phyloP scores from a whole-genome alignment of 345 rosid genomes.

The Brassica cretica region DNA sequence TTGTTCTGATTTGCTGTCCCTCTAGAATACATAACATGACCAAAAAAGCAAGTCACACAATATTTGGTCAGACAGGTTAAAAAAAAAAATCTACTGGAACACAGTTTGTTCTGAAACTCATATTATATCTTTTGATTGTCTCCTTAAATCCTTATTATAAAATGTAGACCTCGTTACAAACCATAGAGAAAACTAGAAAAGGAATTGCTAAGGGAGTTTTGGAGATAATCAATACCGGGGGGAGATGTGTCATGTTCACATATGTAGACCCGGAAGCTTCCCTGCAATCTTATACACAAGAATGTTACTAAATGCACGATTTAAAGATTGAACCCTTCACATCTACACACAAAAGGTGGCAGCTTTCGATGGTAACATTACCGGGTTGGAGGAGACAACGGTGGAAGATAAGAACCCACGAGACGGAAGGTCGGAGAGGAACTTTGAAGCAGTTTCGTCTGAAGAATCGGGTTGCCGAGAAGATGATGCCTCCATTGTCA shows the following conservation, averaged over 20 bases:
- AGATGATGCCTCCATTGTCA: conserved; percentile 54
- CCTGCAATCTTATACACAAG: conserved; percentile 49
- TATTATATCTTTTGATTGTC: not conserved
- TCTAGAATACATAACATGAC: conserved; percentile 45
- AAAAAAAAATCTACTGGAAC: not conserved
- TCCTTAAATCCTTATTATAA: too few species aligned
- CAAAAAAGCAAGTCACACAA: too few species aligned
- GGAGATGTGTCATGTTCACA: conserved; percentile 85
- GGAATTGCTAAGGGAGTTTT: too few species aligned
- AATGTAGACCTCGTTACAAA: too few species aligned
- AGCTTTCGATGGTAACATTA: conserved; percentile 24
- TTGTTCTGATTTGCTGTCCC: conserved; percentile 74
- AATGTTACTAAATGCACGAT: conserved; percentile 22
- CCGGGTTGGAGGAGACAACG: conserved; percentile 70
- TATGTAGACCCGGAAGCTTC: conserved; percentile 69
- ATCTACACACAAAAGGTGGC: not conserved
- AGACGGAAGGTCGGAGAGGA: conserved; percentile 78
- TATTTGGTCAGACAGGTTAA: too few species aligned
- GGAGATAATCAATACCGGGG: conserved; percentile 46
- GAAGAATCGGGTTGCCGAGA: conserved; percentile 46
- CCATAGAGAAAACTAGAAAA: not conserved
- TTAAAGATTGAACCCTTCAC: not conserved
- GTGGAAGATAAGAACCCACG: conserved; percentile 79
- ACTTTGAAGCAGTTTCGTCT: conserved; percentile 44
- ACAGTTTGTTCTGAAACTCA: not conserved